Percentiles rank a stretch among this genome's conserved stretches.
These are phyloP conservation scores for Hypoxylon cercidicola DNA, from an alignment of 495 filamentous ascomycete species.

Conservation along the genomic window DNA sequence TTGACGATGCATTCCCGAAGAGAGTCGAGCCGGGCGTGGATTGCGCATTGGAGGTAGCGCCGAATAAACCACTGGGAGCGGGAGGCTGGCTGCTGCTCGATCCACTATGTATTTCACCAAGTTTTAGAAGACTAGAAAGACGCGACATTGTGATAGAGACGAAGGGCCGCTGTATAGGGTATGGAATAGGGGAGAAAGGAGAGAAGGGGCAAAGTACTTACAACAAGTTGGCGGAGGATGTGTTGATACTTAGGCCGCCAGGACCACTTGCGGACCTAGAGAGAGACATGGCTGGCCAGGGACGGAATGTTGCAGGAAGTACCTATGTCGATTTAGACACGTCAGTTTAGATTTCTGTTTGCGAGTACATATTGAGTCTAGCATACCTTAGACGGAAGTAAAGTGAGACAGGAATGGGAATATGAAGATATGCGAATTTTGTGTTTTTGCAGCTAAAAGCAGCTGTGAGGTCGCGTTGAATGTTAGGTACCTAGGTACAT, in stretches of 20 bases:
- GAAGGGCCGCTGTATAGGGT: conserved; percentile 1
- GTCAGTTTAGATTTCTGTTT: background rate
- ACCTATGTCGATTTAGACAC: background rate
- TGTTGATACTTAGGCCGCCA: conserved; percentile 79
- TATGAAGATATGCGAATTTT: conserved; percentile 2
- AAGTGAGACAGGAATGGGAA: conserved; percentile 1
- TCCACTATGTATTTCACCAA: conserved; percentile 44
- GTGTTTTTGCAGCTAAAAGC: background rate
- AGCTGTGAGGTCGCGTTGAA: background rate
- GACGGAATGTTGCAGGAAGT: conserved; percentile 11
- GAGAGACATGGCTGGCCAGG: conserved; percentile 54
- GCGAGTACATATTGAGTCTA: background rate
- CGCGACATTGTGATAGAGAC: conserved; percentile 20
- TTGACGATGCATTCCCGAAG: conserved; percentile 39
- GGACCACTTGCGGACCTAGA: conserved; percentile 72
- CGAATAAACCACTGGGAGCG: conserved; percentile 45
- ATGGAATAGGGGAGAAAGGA: conserved; percentile 9
- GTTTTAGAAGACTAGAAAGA: conserved; percentile 26
- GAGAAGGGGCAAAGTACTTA: conserved; percentile 49
- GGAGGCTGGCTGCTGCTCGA: conserved; percentile 53
- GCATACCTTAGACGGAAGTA: background rate
- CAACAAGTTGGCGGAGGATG: conserved; percentile 75
- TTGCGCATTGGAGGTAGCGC: conserved; percentile 41
- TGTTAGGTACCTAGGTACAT: too few relatives aligned
- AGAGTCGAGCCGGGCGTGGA: conserved; percentile 13